Percentiles rank a stretch among this genome's conserved stretches.
Evolutionary conservation across 73 alveolate genomes (phyloP).

Genomic region (Tetrahymena thermophila): DNA sequence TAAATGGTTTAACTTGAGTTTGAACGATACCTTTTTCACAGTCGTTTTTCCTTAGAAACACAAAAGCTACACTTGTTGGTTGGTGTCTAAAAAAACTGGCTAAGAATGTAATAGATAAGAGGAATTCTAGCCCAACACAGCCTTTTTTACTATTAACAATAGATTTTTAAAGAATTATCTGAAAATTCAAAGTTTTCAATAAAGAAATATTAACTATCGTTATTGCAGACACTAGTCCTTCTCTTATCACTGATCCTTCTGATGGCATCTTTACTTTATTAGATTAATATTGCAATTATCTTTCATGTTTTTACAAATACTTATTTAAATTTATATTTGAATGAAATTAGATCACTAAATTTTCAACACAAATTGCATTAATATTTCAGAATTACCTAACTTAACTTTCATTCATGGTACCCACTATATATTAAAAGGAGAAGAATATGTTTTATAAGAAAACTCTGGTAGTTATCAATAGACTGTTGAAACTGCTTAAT

Average conservation of each 20-base stretch:
- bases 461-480: slow-evolving; percentile 22
- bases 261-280: slow-evolving; percentile 20
- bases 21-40: no score
- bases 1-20: no score
- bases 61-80: no score
- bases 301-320: no score
- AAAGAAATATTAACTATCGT: no score
- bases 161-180: no score
- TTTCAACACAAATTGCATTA: slow-evolving; percentile 50
- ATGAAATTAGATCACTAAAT: neutral
- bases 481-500: slow-evolving; percentile 22
- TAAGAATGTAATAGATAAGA: no score
- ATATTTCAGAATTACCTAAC: slow-evolving; percentile 46
- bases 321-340: neutral
- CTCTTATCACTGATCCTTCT: slow-evolving; percentile 69
- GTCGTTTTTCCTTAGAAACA: no score
- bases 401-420: slow-evolving; percentile 67
- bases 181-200: no score
- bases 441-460: slow-evolving; percentile 28
- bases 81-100: no score
- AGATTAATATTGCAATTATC: neutral
- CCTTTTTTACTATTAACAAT: no score
- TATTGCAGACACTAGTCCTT: slow-evolving; percentile 76
- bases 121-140: no score
- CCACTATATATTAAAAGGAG: slow-evolving; percentile 17